Base-by-base conservation (phyloP, 1,139 yeast species). In the Candida pseudoviswanathii region DNA sequence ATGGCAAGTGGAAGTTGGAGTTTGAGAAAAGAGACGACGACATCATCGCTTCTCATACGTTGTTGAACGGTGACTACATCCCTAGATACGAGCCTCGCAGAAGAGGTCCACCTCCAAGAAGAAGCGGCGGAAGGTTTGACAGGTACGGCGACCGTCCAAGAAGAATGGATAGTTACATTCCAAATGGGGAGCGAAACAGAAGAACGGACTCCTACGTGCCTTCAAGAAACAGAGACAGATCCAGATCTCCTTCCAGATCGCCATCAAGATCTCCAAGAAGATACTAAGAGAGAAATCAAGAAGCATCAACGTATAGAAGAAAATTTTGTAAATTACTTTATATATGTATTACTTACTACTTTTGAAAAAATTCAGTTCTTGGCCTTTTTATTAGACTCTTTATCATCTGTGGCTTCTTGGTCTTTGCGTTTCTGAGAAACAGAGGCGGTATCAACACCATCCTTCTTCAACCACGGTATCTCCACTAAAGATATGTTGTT, bases 391-490 rank as follows among this genome's bases (percentile, higher is more conserved):
- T 27, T 39, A 10, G 36, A 24, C 5, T 21, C 44, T n/a, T n/a
- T n/a, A 10, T 32, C 27, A 11, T 41, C 32, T 25, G 27, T 11
- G 24, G 36, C 5, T 37, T 37, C 53, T 38, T 47, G 54, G 32
- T 51, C 56, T 37, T 44, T 41, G 3, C 41, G 40, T 24, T 45
- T 45, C 36, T 39, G 46, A 10, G 42, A 5, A 16, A 16, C 16
- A 16, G 16, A 40, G 33, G 25, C 16, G 29, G 5, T 22, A 16
- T 36, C 30, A 30, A 48, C 27, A 40, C 43, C 44, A 33, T 55
- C 58, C 25, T 63, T 66, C n/a, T 66, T 65, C 30, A 78, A 58
- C 84, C 84, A 80, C 2, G 79, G 77, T 11, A 81, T 78, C 50
- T 68, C 76, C 0, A 71, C 64, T 51, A 80, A 53, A 2, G 64